Evolutionary conservation across 2,329 filamentous ascomycete species (phyloP), one percentile per base, ranked within the genome.

Genomic region (Cytospora leucostoma): DNA sequence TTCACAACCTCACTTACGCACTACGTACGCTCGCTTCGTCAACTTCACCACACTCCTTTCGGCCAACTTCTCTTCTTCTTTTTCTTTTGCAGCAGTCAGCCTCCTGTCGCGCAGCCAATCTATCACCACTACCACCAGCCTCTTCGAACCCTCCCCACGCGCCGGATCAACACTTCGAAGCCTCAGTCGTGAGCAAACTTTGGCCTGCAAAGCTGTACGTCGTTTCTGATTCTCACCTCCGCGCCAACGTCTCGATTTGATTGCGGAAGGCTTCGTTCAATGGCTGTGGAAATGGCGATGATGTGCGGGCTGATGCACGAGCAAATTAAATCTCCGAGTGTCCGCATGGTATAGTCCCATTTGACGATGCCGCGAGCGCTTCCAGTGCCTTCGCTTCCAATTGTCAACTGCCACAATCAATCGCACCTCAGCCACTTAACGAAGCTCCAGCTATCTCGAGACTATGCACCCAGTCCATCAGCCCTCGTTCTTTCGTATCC

Each of bases 271-370:
- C 58, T 52, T 19, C 60, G 35, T 19, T 19, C 47, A 38, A 55
- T 55, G 61, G 63, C 53, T 32, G 58, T 52, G 27, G 53, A 21
- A 54, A 50, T 54, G 51, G 58, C 47, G 50, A 49, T 19, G 51
- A 61, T 61, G 53, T 59, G 63, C 63, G 51, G 59, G 59, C 21
- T 61, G 64, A 44, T 55, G 64, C 64, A 64, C 49, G 58, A 64
- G 49, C 62, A 61, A 32, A 57, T 65, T 61, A 64, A 61, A 66
- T 66, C 57, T 59, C 64, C 64, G 64, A 64, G 50, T 61, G 40
- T 61, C 52, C 33, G 37, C 47, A 59, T 21, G 61, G 44, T 51
- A 52, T 58, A 32, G 21, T 15, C 21, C 32, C 15, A 32, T 32
- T 12, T 44, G 27, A 44, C 21, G 27, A 52, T 33, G 32, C 19